Conservation (phyloP, 495 filamentous ascomycete species). For the Hypoxylon lienhwacheense region DNA sequence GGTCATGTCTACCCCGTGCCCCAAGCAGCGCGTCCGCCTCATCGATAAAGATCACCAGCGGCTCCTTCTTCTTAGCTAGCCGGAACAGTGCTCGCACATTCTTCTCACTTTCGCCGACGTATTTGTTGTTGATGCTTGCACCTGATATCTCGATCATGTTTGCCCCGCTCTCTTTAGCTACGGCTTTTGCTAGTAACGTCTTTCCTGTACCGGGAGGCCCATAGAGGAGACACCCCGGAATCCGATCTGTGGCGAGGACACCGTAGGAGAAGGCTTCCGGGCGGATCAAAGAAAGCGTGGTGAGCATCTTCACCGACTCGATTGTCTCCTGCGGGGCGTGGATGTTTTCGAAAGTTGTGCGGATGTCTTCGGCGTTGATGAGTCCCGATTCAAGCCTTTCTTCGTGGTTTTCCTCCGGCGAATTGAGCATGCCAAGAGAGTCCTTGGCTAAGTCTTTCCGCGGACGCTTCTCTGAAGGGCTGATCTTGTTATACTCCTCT, state of each 20-base stretch:
- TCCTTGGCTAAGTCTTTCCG: conserved; percentile 15
- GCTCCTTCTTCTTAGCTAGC: conserved; percentile 87
- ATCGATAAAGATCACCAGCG: conserved; percentile 94
- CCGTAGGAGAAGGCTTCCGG: conserved; percentile 97
- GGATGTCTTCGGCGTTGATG: conserved; percentile 76
- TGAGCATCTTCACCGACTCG: conserved; percentile 85
- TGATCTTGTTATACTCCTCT: not conserved
- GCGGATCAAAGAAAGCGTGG: conserved; percentile 80
- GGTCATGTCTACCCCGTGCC: conserved; percentile 65
- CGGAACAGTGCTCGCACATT: conserved; percentile 92
- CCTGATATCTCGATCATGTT: conserved; percentile 66
- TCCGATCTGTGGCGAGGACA: conserved; percentile 86
- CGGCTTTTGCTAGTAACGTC: conserved; percentile 91
- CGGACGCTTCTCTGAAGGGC: conserved; percentile 2
- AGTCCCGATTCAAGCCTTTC: conserved; percentile 81
- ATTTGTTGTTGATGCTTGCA: conserved; percentile 89
- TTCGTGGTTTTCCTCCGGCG: conserved; percentile 59
- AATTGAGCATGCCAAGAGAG: conserved; percentile 6
- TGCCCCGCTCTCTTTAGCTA: conserved; percentile 90
- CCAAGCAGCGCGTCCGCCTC: conserved; percentile 93
- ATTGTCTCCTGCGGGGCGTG: conserved; percentile 80
- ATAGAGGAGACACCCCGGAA: conserved; percentile 87
- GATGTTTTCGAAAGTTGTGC: conserved; percentile 82
- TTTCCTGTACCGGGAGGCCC: conserved; percentile 96
- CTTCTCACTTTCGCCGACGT: conserved; percentile 94